These are phyloP conservation scores for Fallopia convolvulus DNA, from an alignment of 148 eudicot species.

Conservation along the genomic window DNA sequence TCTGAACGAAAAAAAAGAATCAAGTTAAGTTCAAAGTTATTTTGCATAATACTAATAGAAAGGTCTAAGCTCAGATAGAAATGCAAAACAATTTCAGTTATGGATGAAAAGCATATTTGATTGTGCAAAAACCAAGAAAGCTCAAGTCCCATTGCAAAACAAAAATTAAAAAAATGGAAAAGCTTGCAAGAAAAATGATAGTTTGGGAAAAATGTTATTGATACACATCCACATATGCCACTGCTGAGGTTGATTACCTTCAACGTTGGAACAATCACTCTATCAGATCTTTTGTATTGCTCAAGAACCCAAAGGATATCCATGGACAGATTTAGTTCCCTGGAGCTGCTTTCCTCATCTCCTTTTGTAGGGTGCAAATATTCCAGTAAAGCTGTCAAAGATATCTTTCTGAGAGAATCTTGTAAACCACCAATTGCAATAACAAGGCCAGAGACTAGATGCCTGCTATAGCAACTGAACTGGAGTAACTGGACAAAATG, in stretches of 20 bases:
- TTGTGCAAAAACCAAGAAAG: not conserved
- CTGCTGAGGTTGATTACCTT: constrained; percentile 44
- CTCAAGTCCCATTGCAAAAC: not conserved
- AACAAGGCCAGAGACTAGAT: constrained; percentile 68
- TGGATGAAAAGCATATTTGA: not conserved
- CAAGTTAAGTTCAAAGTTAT: constrained; percentile 12
- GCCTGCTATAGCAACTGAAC: constrained; percentile 66
- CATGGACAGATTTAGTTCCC: constrained; percentile 43
- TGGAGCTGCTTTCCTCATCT: constrained; percentile 27
- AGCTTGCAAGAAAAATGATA: not conserved
- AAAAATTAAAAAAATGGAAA: not conserved
- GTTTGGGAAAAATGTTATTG: not conserved
- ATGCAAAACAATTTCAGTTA: not conserved
- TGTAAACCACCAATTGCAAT: constrained; percentile 86
- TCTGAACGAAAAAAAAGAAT: constrained; percentile 44
- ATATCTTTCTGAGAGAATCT: constrained; percentile 78
- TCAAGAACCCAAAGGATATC: constrained; percentile 88
- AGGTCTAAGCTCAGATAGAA: not conserved
- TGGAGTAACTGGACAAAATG: constrained; percentile 67
- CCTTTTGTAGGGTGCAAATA: constrained; percentile 44
- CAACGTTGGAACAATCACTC: constrained; percentile 76
- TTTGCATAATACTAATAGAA: not conserved
- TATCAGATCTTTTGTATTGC: constrained; percentile 64
- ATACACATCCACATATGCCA: not conserved
- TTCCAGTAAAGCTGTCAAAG: constrained; percentile 68